A percentile compares a stretch with the other conserved stretches of the same genome.
Conservation (phyloP, 768 basidiomycete species). For the Russula ochroleuca region DNA sequence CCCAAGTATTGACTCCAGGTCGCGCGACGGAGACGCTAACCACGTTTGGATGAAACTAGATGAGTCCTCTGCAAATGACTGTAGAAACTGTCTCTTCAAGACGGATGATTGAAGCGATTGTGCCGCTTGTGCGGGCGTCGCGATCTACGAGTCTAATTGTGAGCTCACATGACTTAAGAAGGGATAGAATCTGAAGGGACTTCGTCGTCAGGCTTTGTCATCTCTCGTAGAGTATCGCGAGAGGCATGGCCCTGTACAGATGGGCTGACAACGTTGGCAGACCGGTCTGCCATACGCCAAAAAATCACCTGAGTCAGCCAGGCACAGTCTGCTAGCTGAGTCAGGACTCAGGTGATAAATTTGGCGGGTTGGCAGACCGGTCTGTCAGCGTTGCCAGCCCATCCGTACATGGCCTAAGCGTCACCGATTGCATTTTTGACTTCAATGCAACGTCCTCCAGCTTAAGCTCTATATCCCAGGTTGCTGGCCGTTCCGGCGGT, state of each 20-base stretch:
- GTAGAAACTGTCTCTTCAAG: constrained; percentile 81
- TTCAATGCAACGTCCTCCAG: constrained; percentile 76
- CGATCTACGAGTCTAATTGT: constrained; percentile 49
- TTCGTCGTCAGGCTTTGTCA: constrained; percentile 82
- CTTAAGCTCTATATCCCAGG: constrained; percentile 87
- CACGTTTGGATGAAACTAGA: constrained; percentile 81
- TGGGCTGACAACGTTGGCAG: too few species aligned
- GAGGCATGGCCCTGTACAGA: too few species aligned
- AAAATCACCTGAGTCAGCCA: too few species aligned
- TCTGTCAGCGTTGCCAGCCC: too few species aligned
- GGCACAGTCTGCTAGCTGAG: too few species aligned
- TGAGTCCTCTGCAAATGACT: constrained; percentile 76
- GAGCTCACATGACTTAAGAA: background rate
- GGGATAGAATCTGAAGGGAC: constrained; percentile 39
- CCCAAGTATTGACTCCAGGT: constrained; percentile 85
- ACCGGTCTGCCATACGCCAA: too few species aligned
- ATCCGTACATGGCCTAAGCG: too few species aligned
- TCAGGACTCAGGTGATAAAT: too few species aligned
- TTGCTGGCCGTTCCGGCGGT: constrained; percentile 58
- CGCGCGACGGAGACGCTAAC: constrained; percentile 88
- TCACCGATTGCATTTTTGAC: constrained; percentile 61
- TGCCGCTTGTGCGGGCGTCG: constrained; percentile 69
- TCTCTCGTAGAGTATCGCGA: constrained; percentile 63
- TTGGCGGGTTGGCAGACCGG: too few species aligned
- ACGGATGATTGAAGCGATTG: constrained; percentile 86